A percentile compares a stretch with the other conserved stretches of the same genome.
These are phyloP conservation scores for Prunus dulcis DNA, from an alignment of 306 rosid species.

Conservation along the genomic window DNA sequence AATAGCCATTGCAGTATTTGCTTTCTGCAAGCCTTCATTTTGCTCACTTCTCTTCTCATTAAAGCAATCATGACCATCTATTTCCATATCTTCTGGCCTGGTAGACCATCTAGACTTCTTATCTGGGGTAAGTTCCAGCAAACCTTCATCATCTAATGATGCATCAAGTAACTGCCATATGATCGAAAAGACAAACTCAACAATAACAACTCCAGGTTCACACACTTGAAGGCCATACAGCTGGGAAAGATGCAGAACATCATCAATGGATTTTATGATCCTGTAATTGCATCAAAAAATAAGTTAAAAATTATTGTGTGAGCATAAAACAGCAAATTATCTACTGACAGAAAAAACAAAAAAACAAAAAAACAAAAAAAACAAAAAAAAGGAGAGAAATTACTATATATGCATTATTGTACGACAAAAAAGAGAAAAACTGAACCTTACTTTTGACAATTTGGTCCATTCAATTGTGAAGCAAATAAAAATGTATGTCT, in stretches of 20 bases:
- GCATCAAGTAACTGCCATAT: conserved; percentile 87
- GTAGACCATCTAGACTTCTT: conserved; percentile 60
- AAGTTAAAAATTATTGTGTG: conserved; percentile 18
- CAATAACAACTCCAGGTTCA: conserved; percentile 79
- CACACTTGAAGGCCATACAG: conserved; percentile 45
- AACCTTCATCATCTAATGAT: conserved; percentile 79
- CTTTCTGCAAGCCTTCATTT: conserved; percentile 45
- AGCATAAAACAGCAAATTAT: background rate
- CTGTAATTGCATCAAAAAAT: conserved; percentile 47
- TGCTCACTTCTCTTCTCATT: conserved; percentile 46
- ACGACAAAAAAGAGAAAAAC: conserved; percentile 9
- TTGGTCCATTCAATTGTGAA: conserved; percentile 44
- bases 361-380: too few species aligned
- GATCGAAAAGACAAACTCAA: conserved; percentile 74
- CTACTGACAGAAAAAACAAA: background rate
- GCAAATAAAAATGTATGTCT: conserved; percentile 40
- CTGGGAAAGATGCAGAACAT: conserved; percentile 76
- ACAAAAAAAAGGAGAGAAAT: background rate
- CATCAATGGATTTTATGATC: conserved; percentile 77
- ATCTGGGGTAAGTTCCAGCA: conserved; percentile 60
- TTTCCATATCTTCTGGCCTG: conserved; percentile 56
- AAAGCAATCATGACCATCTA: conserved; percentile 50
- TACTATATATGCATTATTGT: background rate
- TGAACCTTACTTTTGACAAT: conserved; percentile 57
- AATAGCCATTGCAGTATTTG: conserved; percentile 65